These are phyloP conservation scores for Neurospora terricola DNA, from an alignment of 495 filamentous ascomycete species.

Conservation along the genomic window DNA sequence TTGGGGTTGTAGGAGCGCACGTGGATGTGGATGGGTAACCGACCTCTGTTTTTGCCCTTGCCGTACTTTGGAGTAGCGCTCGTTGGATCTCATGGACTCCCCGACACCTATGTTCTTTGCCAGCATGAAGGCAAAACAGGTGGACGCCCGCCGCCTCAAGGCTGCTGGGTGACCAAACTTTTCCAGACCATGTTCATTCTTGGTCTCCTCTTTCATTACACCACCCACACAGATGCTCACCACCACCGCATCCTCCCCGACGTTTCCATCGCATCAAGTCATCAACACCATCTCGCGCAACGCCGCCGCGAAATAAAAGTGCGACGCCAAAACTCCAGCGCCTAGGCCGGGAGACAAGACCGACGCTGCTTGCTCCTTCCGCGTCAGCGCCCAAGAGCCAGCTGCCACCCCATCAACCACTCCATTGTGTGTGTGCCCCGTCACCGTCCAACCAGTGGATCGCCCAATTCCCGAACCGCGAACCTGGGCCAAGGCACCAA, in stretches of 20 bases:
- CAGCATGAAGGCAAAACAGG: slow-evolving; percentile 33
- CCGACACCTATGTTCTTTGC: slow-evolving; percentile 23
- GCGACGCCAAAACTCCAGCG: slow-evolving; percentile 23
- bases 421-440: slow-evolving; percentile 15
- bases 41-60: background rate
- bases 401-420: slow-evolving; percentile 3
- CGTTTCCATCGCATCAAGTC: slow-evolving; percentile 1
- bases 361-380: background rate
- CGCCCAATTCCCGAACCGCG: slow-evolving; percentile 16
- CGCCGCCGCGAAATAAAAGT: slow-evolving; percentile 27
- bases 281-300: slow-evolving; percentile 8
- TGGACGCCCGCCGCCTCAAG: slow-evolving; percentile 26
- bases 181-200: slow-evolving; percentile 16
- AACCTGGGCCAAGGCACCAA: slow-evolving; percentile 12
- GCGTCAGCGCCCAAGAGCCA: background rate
- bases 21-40: background rate
- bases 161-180: slow-evolving; percentile 28
- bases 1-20: slow-evolving; percentile 16
- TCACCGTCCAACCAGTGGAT: slow-evolving; percentile 18
- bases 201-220: slow-evolving; percentile 5
- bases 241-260: slow-evolving; percentile 18
- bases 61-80: background rate
- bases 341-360: slow-evolving; percentile 5
- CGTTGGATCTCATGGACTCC: slow-evolving; percentile 6
- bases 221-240: slow-evolving; percentile 16